Evolutionary conservation across 169 alveolate species (phyloP), one percentile per base, ranked within the genome.

Genomic region (Cryptosporidium viatorum): DNA sequence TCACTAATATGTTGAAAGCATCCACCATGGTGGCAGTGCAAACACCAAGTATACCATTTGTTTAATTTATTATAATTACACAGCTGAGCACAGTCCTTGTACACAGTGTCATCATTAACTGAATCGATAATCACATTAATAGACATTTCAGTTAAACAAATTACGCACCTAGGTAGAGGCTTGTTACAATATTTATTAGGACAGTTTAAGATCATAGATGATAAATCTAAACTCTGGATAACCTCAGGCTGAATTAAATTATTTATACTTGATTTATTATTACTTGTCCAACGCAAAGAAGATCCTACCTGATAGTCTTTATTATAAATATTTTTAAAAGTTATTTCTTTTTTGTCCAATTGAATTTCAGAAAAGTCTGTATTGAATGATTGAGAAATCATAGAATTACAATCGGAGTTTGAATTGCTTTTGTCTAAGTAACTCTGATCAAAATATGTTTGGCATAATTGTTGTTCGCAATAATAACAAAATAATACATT

Each of bases 1-100:
- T 80, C 89, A 62, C 50, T 80, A 1, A 80, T 62, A 45, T 80
- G 89, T 35, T 80, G 62, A 45, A 80, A 62, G 35, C 89, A 80
- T 26, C 89, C 89, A 21, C 89, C 89, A 41, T 80, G 89, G 59
- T 80, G 89, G 52, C 89, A 80, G 45, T 80, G 65, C 9, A 80
- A 26, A 35, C 89, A 80, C 89, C 89, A 80, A 62, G 70, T 80
- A 29, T 80, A 80, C 89, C 89, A 80, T n/a, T 51, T 73, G 9
- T 41, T 73, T 31, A 62, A 41, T n/a, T 8, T 31, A 12, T 59
- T 9, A n/a, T 26, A 14, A 55, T 58, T 51, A 16, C 67, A 70
- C 29, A 1, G 43, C 10, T 65, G 43, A 65, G 23, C 33, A n/a
- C 3, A 23, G 3, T 55, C 67, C 23, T 55, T 55, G 0, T n/a